Percentiles rank a stretch among this genome's conserved stretches.
Evolutionary conservation across 2,329 filamentous ascomycete species (phyloP).

Genomic region (Aspergillus quadricinctus): DNA sequence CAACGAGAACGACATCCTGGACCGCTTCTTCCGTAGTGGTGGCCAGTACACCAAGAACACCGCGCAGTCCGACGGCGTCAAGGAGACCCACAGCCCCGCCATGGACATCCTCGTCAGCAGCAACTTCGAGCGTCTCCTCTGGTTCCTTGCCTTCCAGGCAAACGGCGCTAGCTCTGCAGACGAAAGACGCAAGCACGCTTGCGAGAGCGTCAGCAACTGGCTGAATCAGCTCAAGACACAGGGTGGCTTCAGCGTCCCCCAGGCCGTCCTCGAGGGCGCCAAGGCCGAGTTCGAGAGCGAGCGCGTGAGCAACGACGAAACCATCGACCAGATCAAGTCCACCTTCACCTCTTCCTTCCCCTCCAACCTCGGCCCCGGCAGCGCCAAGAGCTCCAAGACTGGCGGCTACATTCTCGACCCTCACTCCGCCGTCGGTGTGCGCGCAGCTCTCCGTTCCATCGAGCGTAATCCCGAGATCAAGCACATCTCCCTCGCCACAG

Average conservation of each 20-base stretch:
- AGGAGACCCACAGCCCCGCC: conserved; percentile 87
- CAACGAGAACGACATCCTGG: conserved; percentile 95
- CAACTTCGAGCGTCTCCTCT: conserved; percentile 94
- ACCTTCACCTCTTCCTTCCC: conserved; percentile 55
- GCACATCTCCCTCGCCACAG: conserved; percentile 84
- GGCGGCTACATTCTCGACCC: conserved; percentile 83
- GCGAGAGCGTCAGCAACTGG: conserved; percentile 74
- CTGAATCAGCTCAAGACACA: conserved; percentile 72
- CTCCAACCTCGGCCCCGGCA: conserved; percentile 32
- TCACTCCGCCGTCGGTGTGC: conserved; percentile 82
- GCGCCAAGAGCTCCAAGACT: conserved; percentile 36
- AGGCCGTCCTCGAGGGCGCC: conserved; percentile 66
- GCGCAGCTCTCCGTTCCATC: conserved; percentile 68
- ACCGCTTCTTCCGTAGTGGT: conserved; percentile 86
- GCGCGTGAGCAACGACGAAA: conserved; percentile 60
- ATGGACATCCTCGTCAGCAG: conserved; percentile 97
- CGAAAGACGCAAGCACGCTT: conserved; percentile 49
- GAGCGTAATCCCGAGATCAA: conserved; percentile 48
- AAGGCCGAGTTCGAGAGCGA: conserved; percentile 77
- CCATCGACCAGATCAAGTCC: conserved; percentile 60
- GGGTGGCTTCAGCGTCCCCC: conserved; percentile 77
- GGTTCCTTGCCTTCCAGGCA: conserved; percentile 75
- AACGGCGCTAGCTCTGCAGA: conserved; percentile 42
- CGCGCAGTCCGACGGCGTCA: conserved; percentile 62
- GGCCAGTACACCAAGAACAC: conserved; percentile 82